Conservation (phyloP, 306 rosid species). For the Malus domestica region ASM211411v1 NC_041800.1:32364733-32365232, state of each 20-base stretch:
- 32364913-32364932: conserved; percentile 19
- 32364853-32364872: not conserved
- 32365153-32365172: conserved; percentile 27
- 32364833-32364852: conserved; percentile 11
- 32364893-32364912: conserved; percentile 21
- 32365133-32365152: conserved; percentile 25
- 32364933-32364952: conserved; percentile 20
- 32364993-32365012: conserved; percentile 38
- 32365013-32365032: not conserved
- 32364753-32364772: too few relatives aligned
- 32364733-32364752: too few relatives aligned
- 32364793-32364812: too few relatives aligned
- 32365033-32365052: not conserved
- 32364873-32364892: conserved; percentile 12
- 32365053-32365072: not conserved
- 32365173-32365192: conserved; percentile 26
- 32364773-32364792: too few relatives aligned
- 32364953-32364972: conserved; percentile 18
- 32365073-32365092: not conserved
- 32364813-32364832: conserved; percentile 6
- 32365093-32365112: conserved; percentile 13
- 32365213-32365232: not conserved
- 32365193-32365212: conserved; percentile 24
- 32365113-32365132: conserved; percentile 22
- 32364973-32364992: conserved; percentile 31